Percentiles rank a stretch among this genome's conserved stretches.
phyloP scores from a whole-genome alignment of 805 yeast genomes.

The Lachancea dasiensis region DNA sequence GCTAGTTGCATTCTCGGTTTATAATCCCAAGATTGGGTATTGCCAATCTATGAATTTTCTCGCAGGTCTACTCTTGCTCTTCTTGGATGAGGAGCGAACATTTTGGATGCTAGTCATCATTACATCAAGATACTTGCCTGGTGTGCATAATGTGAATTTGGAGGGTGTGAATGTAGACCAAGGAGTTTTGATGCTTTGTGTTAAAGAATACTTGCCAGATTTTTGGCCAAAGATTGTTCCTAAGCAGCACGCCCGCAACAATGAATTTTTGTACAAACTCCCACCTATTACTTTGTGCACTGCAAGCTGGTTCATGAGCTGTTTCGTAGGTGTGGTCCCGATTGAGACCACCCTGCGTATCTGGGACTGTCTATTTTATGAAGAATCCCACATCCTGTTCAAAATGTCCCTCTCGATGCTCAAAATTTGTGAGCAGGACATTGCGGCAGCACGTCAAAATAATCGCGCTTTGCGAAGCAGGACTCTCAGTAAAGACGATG shows the following conservation, averaged over 20 bases:
- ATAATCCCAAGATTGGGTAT: constrained; percentile 87
- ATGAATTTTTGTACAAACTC: constrained; percentile 57
- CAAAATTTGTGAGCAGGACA: constrained; percentile 64
- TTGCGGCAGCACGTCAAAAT: constrained; percentile 28
- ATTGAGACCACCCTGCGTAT: constrained; percentile 81
- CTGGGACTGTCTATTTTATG: constrained; percentile 94
- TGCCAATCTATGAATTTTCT: constrained; percentile 93
- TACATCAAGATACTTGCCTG: constrained; percentile 80
- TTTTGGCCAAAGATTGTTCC: constrained; percentile 48
- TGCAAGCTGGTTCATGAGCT: constrained; percentile 97
- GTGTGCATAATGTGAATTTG: constrained; percentile 80
- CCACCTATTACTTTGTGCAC: constrained; percentile 93
- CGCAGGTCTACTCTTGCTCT: constrained; percentile 77
- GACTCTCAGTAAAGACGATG: constrained; percentile 27
- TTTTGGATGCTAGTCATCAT: constrained; percentile 95
- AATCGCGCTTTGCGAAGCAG: constrained; percentile 8
- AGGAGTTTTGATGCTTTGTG: constrained; percentile 84
- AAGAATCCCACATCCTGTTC: constrained; percentile 81
- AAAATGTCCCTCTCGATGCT: constrained; percentile 76
- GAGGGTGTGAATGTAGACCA: constrained; percentile 96
- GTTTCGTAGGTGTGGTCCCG: constrained; percentile 87
- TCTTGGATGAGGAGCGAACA: constrained; percentile 83
- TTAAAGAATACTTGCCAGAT: constrained; percentile 76
- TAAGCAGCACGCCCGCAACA: constrained; percentile 12
- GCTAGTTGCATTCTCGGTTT: constrained; percentile 73